These are phyloP conservation scores for Euphorbia pulcherrima DNA, from an alignment of 345 rosid species.

Conservation along the genomic window DNA sequence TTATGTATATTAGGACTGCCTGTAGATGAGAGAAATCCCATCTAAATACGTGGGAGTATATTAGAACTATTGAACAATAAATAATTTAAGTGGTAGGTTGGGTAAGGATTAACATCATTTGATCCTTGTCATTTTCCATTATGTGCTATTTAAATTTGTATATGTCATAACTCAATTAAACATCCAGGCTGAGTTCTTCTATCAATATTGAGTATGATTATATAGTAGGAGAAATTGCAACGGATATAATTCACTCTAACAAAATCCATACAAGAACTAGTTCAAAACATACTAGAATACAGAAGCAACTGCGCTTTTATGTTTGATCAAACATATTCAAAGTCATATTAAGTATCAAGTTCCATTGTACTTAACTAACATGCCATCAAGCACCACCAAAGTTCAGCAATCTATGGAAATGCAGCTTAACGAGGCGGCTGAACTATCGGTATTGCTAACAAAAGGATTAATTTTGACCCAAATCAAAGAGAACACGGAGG, in stretches of 20 bases:
- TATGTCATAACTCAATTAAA: not conserved
- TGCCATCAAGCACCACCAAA: not conserved
- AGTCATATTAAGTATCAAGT: not conserved
- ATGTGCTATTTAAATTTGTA: not conserved
- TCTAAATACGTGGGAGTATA: not conserved
- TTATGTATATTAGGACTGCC: not conserved
- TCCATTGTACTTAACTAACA: not conserved
- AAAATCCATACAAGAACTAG: not conserved
- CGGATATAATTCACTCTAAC: conserved; percentile 13
- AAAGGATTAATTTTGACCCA: conserved; percentile 96
- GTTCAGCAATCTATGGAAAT: conserved; percentile 79
- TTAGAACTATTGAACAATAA: not conserved
- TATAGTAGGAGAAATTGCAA: conserved; percentile 4
- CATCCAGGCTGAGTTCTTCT: not conserved
- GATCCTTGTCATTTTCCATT: not conserved
- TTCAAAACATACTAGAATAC: conserved; percentile 15
- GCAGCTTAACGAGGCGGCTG: conserved; percentile 45
- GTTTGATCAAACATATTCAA: conserved; percentile 2
- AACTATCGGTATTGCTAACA: conserved; percentile 30
- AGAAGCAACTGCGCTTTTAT: not conserved
- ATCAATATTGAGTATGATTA: conserved; percentile 6
- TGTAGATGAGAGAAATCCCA: not conserved
- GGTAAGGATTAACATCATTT: not conserved
- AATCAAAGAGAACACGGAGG: conserved; percentile 90
- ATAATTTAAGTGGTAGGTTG: not conserved